Base-by-base conservation (phyloP, 305 asterid genomes). In the Fraxinus velutina region DNA sequence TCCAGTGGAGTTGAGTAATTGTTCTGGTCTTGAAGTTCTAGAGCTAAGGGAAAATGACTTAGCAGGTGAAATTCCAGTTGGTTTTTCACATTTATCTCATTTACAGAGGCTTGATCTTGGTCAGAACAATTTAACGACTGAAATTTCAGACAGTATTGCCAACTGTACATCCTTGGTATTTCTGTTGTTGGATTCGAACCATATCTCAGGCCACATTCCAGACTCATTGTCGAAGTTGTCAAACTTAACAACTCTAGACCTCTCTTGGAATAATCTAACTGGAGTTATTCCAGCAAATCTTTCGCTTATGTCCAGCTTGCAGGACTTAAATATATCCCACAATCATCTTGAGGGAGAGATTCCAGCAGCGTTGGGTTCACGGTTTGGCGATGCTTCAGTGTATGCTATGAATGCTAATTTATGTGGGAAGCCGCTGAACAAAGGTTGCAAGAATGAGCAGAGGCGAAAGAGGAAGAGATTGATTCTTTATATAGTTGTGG, bases 91-190 rank as follows among this genome's bases (percentile, higher is more conserved):
- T 62, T 79, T 92, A 81, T 89, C 92, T 77, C 87, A 71, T 80
- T 81, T 93, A 70, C 88, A 81, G 88, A 87, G 85, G 88, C 94
- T 93, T 70, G 97, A 93, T 84, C 78, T 93, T 87, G 92, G 98
- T 66, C 81, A 82, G 78, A 93, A 93, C 71, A 80, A 81, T 34
- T 76, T 93, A 81, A 86, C 80, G 4, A 91, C 94, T 78, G 87
- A 78, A 84, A 90, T 93, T 84, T 94, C 95, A 0, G 89, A 75
- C 7, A 85, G 84, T 21, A 90, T 92, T 44, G 88, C 93, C 4
- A 89, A 93, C 82, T 90, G 97, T 71, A 86, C 90, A 13, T 85
- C 91, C 24, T 66, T 93, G 91, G 85, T 82, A 57, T 22, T 29
- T 72, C 71, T 93, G 77, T 85, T 88, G 44, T 39, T 93, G 85